Conservation (phyloP, 441 rosid species). For the Arabidopsis hybrid region DNA sequence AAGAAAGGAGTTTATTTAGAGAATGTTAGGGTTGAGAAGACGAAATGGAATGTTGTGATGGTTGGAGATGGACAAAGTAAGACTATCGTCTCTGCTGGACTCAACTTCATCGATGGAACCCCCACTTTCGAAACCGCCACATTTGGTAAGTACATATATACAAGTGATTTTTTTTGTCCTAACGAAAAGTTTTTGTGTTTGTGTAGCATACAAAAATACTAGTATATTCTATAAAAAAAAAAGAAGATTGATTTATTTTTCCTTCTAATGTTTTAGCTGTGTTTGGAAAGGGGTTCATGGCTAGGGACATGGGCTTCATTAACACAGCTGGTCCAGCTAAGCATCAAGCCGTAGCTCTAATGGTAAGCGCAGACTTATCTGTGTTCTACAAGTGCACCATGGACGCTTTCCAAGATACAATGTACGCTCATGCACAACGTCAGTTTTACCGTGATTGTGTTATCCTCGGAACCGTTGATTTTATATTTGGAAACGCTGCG, state of each 20-base stretch:
- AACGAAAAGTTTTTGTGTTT: too few species aligned
- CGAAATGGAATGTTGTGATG: slow-evolving; percentile 71
- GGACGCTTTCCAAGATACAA: slow-evolving; percentile 75
- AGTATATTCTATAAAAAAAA: too few species aligned
- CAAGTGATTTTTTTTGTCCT: neutral
- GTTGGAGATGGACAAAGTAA: slow-evolving; percentile 77
- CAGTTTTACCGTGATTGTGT: slow-evolving; percentile 74
- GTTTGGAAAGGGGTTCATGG: slow-evolving; percentile 78
- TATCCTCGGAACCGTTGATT: slow-evolving; percentile 76
- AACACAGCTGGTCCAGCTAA: slow-evolving; percentile 75
- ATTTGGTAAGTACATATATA: slow-evolving; percentile 44
- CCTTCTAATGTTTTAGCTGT: slow-evolving; percentile 52
- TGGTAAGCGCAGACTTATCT: slow-evolving; percentile 58
- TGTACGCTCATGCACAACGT: slow-evolving; percentile 61
- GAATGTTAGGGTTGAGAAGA: slow-evolving; percentile 72
- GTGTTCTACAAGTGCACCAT: slow-evolving; percentile 66
- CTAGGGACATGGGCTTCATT: slow-evolving; percentile 65
- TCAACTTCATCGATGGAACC: slow-evolving; percentile 73
- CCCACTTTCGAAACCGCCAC: slow-evolving; percentile 76
- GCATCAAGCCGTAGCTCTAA: slow-evolving; percentile 78
- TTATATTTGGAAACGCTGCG: slow-evolving; percentile 82
- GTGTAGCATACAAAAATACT: too few species aligned
- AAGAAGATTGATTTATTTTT: too few species aligned
- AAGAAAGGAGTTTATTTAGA: slow-evolving; percentile 72
- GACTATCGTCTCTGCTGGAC: slow-evolving; percentile 62